Percentiles rank a stretch among this genome's conserved stretches.
These are phyloP conservation scores for Fragilaria crotonensis DNA, from an alignment of 108 stramenopile genomes.

Conservation along the genomic window DNA sequence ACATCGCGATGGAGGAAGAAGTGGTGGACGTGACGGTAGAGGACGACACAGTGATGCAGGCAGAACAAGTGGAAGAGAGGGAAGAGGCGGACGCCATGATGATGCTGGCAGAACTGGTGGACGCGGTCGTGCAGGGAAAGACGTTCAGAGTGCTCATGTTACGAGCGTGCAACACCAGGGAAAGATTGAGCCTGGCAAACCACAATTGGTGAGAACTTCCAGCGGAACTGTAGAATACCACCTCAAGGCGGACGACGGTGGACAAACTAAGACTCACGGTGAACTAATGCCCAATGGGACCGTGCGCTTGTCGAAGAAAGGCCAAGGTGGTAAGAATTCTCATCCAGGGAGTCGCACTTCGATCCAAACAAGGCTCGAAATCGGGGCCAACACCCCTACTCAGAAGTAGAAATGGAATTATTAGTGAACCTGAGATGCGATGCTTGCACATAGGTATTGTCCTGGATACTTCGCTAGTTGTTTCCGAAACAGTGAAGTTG, in stretches of 20 bases:
- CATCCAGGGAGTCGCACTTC: neutral
- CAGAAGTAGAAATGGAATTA: too few relatives aligned
- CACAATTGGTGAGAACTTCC: neutral
- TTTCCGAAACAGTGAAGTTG: too few relatives aligned
- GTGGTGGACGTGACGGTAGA: neutral
- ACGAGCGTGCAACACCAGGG: neutral
- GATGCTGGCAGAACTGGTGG: neutral
- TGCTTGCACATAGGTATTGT: too few relatives aligned
- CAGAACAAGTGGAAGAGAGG: neutral
- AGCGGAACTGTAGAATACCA: neutral
- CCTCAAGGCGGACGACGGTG: neutral
- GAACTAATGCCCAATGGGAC: constrained; percentile 6
- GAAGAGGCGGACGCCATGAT: neutral
- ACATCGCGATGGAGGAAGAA: neutral
- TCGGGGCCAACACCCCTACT: too few relatives aligned
- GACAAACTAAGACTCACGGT: neutral
- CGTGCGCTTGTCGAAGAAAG: neutral
- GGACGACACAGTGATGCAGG: neutral
- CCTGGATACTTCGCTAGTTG: too few relatives aligned
- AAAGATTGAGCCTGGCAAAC: neutral
- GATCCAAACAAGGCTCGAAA: neutral
- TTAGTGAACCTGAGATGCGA: too few relatives aligned
- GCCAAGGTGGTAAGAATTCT: neutral
- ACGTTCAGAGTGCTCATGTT: neutral
- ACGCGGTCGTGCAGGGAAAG: neutral